phyloP scores from a whole-genome alignment of 2,329 filamentous ascomycete species.

The Alternaria angustiovoidea region DNA sequence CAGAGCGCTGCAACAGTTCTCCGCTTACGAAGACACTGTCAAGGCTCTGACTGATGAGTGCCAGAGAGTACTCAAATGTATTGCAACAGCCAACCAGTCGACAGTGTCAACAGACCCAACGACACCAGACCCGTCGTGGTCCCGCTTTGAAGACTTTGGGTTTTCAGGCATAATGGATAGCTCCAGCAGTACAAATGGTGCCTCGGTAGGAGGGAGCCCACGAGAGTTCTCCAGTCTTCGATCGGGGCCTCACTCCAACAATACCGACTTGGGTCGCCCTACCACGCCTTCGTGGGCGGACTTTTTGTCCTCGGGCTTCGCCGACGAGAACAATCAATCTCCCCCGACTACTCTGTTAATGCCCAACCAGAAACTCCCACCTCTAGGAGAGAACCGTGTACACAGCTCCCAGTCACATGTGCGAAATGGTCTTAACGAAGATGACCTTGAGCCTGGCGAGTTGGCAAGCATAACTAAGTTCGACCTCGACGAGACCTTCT shows the following conservation, averaged over 20 bases:
- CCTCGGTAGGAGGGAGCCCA: conserved; percentile 26
- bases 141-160: conserved; percentile 92
- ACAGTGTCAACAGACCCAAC: conserved; percentile 66
- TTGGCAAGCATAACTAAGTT: conserved; percentile 88
- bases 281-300: conserved; percentile 99
- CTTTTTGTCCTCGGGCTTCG: conserved; percentile 92
- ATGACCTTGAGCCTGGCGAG: conserved; percentile 86
- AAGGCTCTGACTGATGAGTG: conserved; percentile 92
- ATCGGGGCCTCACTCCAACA: conserved; percentile 71
- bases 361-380: conserved; percentile 93
- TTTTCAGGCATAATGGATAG: conserved; percentile 81
- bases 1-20: conserved; percentile 81
- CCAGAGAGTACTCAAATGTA: conserved; percentile 84
- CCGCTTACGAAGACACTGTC: conserved; percentile 88
- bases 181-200: conserved; percentile 52
- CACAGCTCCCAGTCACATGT: conserved; percentile 85
- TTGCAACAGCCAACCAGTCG: conserved; percentile 86
- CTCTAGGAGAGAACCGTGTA: conserved; percentile 75
- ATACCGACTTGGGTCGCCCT: conserved; percentile 75
- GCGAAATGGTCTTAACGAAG: conserved; percentile 68
- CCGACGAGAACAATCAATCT: conserved; percentile 74
- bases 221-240: conserved; percentile 82
- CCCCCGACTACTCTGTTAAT: conserved; percentile 74
- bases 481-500: conserved; percentile 93
- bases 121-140: conserved; percentile 84